These are phyloP conservation scores for Cystobasidiaceae sp. DNA, from an alignment of 1,284 basidiomycete genomes.

Conservation along the genomic window DNA sequence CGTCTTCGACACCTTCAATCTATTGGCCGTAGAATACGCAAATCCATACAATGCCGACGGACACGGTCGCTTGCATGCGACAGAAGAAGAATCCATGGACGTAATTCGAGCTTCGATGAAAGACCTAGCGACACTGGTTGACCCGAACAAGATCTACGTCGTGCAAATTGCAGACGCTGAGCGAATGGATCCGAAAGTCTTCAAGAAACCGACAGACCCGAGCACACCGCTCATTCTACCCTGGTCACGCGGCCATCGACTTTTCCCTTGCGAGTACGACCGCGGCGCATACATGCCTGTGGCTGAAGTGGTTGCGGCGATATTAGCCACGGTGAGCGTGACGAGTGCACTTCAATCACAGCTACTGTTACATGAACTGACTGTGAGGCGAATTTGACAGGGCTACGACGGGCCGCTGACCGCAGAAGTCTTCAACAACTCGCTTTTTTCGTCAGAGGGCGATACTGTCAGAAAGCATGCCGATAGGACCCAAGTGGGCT, in stretches of 20 bases:
- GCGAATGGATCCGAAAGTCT: constrained; percentile 11
- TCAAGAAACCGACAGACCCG: background rate
- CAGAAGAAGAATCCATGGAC: constrained; percentile 5
- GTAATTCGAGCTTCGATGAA: background rate
- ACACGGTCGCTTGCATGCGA: constrained; percentile 22
- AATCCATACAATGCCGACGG: constrained; percentile 29
- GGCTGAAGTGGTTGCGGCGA: constrained; percentile 17
- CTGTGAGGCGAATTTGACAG: background rate
- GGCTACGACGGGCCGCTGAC: constrained; percentile 32
- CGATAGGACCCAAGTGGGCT: constrained; percentile 1
- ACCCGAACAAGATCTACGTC: constrained; percentile 23
- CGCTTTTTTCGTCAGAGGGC: background rate
- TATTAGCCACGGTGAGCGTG: constrained; percentile 18
- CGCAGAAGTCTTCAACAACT: constrained; percentile 28
- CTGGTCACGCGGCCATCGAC: constrained; percentile 7
- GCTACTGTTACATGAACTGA: background rate
- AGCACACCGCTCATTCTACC: constrained; percentile 1
- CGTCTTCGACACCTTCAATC: constrained; percentile 32
- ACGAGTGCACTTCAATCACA: background rate
- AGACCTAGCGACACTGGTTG: background rate
- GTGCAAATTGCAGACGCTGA: constrained; percentile 23
- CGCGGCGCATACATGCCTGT: constrained; percentile 15
- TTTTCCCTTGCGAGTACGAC: constrained; percentile 14
- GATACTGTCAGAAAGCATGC: constrained; percentile 6
- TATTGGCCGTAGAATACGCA: constrained; percentile 24